Evolutionary conservation across 306 rosid species (phyloP), one percentile per base, ranked within the genome.

Genomic region (Quercus rubra): DNA sequence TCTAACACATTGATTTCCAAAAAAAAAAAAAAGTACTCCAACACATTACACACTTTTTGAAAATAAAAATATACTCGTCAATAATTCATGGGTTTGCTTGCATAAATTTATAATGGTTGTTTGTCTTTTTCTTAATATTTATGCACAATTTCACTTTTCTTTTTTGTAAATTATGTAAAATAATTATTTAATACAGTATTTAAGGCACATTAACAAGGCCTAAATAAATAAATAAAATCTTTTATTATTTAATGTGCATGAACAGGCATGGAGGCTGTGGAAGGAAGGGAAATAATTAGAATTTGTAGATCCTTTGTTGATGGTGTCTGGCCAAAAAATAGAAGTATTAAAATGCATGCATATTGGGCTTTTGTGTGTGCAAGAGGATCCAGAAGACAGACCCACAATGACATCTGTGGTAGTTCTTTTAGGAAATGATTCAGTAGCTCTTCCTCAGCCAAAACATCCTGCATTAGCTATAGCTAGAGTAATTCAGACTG

Each of bases 301-400:
- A 59, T 79, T 83, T 43, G 49, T 83, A 41, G 84, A 76, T 25
- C 81, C 81, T 19, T 10, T 18, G 68, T 54, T 83, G 75, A 71
- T 30, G 74, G 73, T 76, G 15, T 3, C 58, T 0, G 43, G 33
- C 73, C 57, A 25, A 14, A 49, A 12, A 3, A 71, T 5, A 3
- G 76, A 83, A 41, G 43, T 57, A 19, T 30, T 61, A 41, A 71
- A 56, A 41, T 76, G 81, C 43, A 75, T 83, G 58, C 73, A 79
- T 1, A 64, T 83, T 23, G 87, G 81, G 59, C 87, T 83, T 61
- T 71, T 83, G 55, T 83, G 83, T 9, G 86, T 83, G 9, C 83
- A 83, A 27, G 80, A 78, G 17, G 84, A 83, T 70, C 87, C 81
- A 23, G 64, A 15, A 1, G 79, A 79, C 4, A 71, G 87, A n/a